A percentile compares a stretch with the other conserved stretches of the same genome.
phyloP scores from a whole-genome alignment of 2,329 filamentous ascomycete genomes.

The Aspergillus bombycis region DNA sequence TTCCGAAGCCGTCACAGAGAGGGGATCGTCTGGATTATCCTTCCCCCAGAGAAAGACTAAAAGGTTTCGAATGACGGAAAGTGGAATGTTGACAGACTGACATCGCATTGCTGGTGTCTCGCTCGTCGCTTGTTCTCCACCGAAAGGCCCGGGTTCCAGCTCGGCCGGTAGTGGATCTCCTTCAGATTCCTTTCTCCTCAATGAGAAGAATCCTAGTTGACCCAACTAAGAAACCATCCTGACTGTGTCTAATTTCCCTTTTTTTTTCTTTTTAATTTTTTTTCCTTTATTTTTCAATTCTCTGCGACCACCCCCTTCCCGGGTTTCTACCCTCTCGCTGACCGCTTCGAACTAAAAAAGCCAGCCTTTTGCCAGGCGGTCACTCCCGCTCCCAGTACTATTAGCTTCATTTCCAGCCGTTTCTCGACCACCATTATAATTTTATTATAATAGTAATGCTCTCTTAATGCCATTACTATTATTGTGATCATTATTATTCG shows the following conservation, averaged over 20 bases:
- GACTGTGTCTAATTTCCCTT: background rate
- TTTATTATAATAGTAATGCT: background rate
- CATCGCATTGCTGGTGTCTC: constrained; percentile 2
- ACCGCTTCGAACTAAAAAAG: constrained; percentile 1
- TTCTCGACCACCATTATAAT: background rate
- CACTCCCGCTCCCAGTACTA: background rate
- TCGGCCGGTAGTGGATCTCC: constrained; percentile 9
- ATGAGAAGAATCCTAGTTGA: constrained; percentile 7
- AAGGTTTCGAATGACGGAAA: background rate
- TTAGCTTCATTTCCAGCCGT: constrained; percentile 1
- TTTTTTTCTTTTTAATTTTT: background rate
- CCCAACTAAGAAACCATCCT: constrained; percentile 7
- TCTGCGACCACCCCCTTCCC: background rate
- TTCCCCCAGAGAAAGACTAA: background rate
- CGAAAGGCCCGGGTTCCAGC: constrained; percentile 3
- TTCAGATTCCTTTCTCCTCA: constrained; percentile 10
- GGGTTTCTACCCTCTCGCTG: background rate
- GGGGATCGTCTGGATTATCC: background rate
- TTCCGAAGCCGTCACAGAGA: background rate
- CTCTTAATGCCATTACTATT: background rate
- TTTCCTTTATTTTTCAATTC: background rate
- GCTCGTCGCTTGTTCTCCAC: constrained; percentile 7
- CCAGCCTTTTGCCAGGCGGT: background rate
- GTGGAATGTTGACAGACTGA: constrained; percentile 3
- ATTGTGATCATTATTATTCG: background rate